Evolutionary conservation across 805 yeast genomes (phyloP).

Genomic region (Cyberlindnera suaveolens): DNA sequence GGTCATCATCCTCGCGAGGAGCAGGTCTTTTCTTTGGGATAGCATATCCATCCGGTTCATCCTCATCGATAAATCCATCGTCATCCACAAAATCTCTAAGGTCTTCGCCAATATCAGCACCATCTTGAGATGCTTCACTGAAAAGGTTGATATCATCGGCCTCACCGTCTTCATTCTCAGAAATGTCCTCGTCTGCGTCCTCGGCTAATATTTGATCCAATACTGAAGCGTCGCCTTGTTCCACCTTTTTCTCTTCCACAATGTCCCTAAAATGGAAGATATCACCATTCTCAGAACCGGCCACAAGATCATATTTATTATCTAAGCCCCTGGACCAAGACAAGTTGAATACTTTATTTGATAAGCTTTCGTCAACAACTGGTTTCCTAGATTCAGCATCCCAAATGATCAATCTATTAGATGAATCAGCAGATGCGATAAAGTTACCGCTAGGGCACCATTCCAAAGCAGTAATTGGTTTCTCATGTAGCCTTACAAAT

Average conservation of each 20-base stretch:
- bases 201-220: constrained; percentile 17
- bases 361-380: constrained; percentile 26
- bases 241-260: constrained; percentile 20
- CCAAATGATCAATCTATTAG: constrained; percentile 50
- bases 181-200: constrained; percentile 24
- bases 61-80: constrained; percentile 58
- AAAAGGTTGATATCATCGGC: constrained; percentile 24
- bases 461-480: constrained; percentile 30
- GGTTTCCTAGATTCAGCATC: constrained; percentile 35
- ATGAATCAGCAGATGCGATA: constrained; percentile 54
- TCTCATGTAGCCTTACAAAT: constrained; percentile 23
- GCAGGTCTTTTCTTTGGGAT: constrained; percentile 17
- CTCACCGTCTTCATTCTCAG: constrained; percentile 19
- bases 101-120: constrained; percentile 20
- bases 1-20: constrained; percentile 7
- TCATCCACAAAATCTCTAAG: constrained; percentile 34
- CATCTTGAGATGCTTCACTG: constrained; percentile 20
- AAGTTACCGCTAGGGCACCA: constrained; percentile 59
- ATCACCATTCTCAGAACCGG: constrained; percentile 37
- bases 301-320: constrained; percentile 21
- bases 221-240: constrained; percentile 8
- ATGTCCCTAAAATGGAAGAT: constrained; percentile 26
- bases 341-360: constrained; percentile 24
- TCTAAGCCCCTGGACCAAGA: constrained; percentile 29
- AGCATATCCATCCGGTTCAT: constrained; percentile 45